phyloP scores from a whole-genome alignment of 495 filamentous ascomycete species.

The Clohesyomyces aquaticus region DNA sequence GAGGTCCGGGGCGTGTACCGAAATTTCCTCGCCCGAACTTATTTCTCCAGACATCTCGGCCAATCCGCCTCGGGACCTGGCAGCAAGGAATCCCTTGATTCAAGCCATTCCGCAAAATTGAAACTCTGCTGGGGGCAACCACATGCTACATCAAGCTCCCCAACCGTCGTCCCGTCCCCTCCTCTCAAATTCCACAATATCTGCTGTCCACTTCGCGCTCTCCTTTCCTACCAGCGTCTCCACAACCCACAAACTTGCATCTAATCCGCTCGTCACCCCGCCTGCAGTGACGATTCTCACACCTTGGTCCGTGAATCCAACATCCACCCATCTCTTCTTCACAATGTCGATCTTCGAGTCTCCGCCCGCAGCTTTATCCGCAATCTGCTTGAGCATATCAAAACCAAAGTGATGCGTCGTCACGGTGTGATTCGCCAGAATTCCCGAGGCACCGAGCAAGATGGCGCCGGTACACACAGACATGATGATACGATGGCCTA shows the following conservation, averaged over 20 bases:
- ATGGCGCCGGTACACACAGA: constrained; percentile 33
- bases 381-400: constrained; percentile 21
- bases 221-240: constrained; percentile 29
- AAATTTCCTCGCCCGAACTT: too few relatives aligned
- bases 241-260: constrained; percentile 30
- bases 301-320: constrained; percentile 22
- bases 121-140: too few relatives aligned
- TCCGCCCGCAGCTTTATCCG: constrained; percentile 23
- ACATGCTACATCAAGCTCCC: too few relatives aligned
- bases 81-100: too few relatives aligned
- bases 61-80: too few relatives aligned
- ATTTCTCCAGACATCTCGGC: too few relatives aligned
- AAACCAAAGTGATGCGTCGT: constrained; percentile 32
- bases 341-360: constrained; percentile 21
- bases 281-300: constrained; percentile 34
- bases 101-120: too few relatives aligned
- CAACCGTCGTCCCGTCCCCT: constrained; percentile 26
- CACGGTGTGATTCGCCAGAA: constrained; percentile 14
- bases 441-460: constrained; percentile 25
- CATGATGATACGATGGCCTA: constrained; percentile 15
- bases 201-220: constrained; percentile 24
- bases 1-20: too few relatives aligned
- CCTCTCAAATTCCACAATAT: constrained; percentile 34
- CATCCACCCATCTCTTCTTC: constrained; percentile 35
- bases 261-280: constrained; percentile 32